A percentile compares a stretch with the other conserved stretches of the same genome.
Conservation (phyloP, 2,329 filamentous ascomycete species). For the Parastagonospora nodorum region DNA sequence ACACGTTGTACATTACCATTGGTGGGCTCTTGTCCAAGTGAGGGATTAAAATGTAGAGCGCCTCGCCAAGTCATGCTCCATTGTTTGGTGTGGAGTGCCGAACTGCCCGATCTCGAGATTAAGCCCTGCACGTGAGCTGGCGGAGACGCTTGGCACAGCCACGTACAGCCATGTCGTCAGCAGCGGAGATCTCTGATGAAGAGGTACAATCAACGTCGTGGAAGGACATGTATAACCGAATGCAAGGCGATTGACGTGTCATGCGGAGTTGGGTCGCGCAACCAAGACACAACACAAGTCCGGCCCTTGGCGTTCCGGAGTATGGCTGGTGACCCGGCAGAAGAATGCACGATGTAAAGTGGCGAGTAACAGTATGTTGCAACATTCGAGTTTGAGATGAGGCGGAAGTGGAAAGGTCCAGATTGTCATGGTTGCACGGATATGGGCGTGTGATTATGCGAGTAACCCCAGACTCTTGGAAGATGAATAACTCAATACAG, state of each 20-base stretch:
- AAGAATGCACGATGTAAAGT: conserved; percentile 2
- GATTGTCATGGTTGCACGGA: background rate
- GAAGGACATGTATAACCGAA: background rate
- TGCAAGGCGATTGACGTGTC: conserved; percentile 5
- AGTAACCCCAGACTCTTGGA: background rate
- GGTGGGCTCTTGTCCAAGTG: background rate
- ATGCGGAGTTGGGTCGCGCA: background rate
- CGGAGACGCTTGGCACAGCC: conserved; percentile 4
- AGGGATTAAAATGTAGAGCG: background rate
- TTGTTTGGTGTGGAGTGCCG: background rate
- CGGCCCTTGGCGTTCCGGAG: background rate
- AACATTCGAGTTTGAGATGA: background rate
- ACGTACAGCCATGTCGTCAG: conserved; percentile 1
- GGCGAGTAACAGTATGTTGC: conserved; percentile 1
- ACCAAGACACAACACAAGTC: too few relatives aligned
- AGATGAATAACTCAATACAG: background rate
- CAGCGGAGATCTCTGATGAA: conserved; percentile 1
- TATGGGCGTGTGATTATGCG: background rate
- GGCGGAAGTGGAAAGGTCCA: background rate
- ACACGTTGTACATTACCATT: too few relatives aligned
- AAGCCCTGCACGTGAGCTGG: background rate
- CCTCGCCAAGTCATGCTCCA: background rate
- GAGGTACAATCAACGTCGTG: background rate
- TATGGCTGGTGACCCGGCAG: background rate
- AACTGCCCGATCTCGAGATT: background rate